phyloP scores from a whole-genome alignment of 139 green algal species.

The Chlorella sp. region DNA sequence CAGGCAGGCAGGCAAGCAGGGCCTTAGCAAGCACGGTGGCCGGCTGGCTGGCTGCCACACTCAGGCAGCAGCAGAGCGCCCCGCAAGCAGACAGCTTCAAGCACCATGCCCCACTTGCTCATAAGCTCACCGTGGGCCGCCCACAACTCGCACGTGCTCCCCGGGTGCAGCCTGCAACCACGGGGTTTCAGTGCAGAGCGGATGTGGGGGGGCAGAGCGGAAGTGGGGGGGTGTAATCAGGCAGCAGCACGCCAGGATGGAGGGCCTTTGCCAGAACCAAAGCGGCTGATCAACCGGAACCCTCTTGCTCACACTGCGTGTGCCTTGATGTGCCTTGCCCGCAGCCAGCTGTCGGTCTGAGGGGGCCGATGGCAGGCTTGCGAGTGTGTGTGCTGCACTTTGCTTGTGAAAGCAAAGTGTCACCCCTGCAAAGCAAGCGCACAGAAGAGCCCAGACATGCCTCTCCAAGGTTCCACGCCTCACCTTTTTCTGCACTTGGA shows the following conservation, averaged over 20 bases:
- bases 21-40: too few species aligned
- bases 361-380: too few species aligned
- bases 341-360: neutral
- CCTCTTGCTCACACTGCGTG: neutral
- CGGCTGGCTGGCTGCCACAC: too few species aligned
- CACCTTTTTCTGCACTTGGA: constrained; percentile 17
- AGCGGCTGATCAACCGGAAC: neutral
- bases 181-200: neutral
- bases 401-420: too few species aligned
- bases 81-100: too few species aligned
- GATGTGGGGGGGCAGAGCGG: neutral
- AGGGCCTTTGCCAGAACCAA: too few species aligned
- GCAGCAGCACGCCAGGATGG: neutral
- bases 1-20: too few species aligned
- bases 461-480: neutral
- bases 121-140: neutral
- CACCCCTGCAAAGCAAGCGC: too few species aligned
- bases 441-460: neutral
- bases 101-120: too few species aligned
- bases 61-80: too few species aligned
- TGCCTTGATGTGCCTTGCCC: too few species aligned
- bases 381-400: too few species aligned
- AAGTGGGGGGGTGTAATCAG: neutral
- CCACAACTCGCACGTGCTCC: constrained; percentile 16
- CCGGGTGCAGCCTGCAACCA: neutral